Evolutionary conservation across 176 grass and related monocot genomes (phyloP).

Genomic region (Coix lacrymajobi): DNA sequence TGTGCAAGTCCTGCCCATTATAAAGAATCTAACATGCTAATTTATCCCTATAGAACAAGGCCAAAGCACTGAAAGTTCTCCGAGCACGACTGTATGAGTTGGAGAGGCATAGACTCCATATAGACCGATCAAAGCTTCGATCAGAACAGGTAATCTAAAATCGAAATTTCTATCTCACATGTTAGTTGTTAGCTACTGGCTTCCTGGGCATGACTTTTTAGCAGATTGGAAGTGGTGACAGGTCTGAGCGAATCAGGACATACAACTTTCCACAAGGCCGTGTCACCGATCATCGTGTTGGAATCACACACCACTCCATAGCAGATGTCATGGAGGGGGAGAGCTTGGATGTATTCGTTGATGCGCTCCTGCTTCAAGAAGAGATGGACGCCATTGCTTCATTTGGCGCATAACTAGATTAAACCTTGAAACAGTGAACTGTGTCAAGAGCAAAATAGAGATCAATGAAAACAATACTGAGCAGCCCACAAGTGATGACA

Average conservation of each 20-base stretch:
- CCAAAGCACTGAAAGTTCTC: conserved; percentile 89
- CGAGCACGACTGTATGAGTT: conserved; percentile 82
- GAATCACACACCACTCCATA: conserved; percentile 77
- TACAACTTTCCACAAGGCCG: conserved; percentile 96
- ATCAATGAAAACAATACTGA: neutral
- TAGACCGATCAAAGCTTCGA: conserved; percentile 79
- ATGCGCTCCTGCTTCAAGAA: conserved; percentile 69
- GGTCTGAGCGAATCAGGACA: conserved; percentile 82
- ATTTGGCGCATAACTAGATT: conserved; percentile 30
- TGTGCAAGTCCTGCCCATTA: neutral
- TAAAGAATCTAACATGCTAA: neutral
- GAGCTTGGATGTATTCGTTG: conserved; percentile 64
- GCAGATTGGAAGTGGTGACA: conserved; percentile 85
- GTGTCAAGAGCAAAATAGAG: neutral
- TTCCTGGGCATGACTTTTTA: neutral
- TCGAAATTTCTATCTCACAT: neutral
- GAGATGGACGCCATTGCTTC: conserved; percentile 84
- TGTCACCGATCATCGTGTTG: conserved; percentile 82
- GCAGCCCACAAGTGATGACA: neutral
- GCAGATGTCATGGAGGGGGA: conserved; percentile 78
- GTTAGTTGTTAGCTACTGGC: neutral
- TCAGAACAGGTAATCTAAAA: conserved; percentile 55
- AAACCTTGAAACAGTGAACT: neutral
- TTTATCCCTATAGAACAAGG: conserved; percentile 63
- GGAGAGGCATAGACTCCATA: conserved; percentile 71